Evolutionary conservation across 1,284 basidiomycete species (phyloP).

Genomic region (Coniophora puteana): DNA sequence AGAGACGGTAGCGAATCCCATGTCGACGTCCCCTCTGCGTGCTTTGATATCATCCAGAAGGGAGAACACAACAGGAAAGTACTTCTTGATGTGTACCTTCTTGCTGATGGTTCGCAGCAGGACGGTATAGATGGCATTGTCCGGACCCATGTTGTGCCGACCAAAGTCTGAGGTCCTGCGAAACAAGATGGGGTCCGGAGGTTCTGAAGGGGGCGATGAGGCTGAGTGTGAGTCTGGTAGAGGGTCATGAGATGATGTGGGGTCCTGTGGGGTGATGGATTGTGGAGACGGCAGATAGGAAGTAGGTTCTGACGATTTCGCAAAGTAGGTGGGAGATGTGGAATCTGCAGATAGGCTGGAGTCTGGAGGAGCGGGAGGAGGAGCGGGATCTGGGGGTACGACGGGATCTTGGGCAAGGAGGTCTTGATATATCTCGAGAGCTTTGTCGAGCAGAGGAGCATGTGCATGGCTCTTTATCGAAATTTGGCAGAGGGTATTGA

Average conservation of each 20-base stretch:
- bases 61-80: conserved; percentile 42
- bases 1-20: conserved; percentile 41
- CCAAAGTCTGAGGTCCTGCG: too few relatives aligned
- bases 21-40: conserved; percentile 32
- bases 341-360: too few relatives aligned
- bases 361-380: conserved; percentile 14
- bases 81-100: conserved; percentile 40
- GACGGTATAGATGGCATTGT: conserved; percentile 49
- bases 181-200: too few relatives aligned
- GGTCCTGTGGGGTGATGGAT: too few relatives aligned
- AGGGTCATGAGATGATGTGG: neutral
- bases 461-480: conserved; percentile 31
- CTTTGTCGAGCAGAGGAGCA: conserved; percentile 41
- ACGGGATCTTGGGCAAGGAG: conserved; percentile 28
- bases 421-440: conserved; percentile 48
- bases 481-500: conserved; percentile 44
- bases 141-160: too few relatives aligned
- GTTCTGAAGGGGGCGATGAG: conserved; percentile 8
- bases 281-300: too few relatives aligned
- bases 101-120: conserved; percentile 52
- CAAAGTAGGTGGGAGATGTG: too few relatives aligned
- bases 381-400: conserved; percentile 9
- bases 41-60: conserved; percentile 56
- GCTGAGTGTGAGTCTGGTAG: too few relatives aligned
- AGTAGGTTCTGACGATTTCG: too few relatives aligned